Base-by-base conservation (phyloP, 306 rosid genomes). In the Prunus salicina region DNA sequence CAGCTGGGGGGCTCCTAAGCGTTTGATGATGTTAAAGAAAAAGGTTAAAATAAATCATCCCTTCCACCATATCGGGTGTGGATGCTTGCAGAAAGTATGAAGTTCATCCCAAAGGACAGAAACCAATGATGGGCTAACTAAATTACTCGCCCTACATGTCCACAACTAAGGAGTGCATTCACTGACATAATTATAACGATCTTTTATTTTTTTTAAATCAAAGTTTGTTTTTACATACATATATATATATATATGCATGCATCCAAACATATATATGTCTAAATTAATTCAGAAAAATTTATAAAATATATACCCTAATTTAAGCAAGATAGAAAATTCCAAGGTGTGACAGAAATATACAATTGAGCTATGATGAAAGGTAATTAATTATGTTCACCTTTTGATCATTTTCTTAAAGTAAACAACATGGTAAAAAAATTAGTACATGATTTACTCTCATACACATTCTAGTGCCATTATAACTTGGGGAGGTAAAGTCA, bases 81-180 rank as follows among this genome's bases (percentile, higher is more conserved):
- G 74, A 78, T 71, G 69, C 82, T 16, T 52, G 73, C 30, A 60
- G 60, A 67, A 83, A 78, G 73, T 50, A 41, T 52, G 20, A 50
- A 66, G 83, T 74, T 69, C 79, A 72, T 82, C 70, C 82, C 76
- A 47, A 76, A 85, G 55, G 87, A 87, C 81, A 84, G 67, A 67
- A 75, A 28, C 83, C 83, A 88, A 88, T 87, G 85, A 91, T 87
- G 87, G 85, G 86, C 64, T 63, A 61, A 79, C 80, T 83, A 70
- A 81, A 71, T 85, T 84, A 84, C 82, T 80, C 71, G 87, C 82
- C 86, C 85, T 88, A 83, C 90, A 83, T 85, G 86, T 80, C 82
- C 83, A 78, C 62, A 53, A 56, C 32, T 77, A 64, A 9, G 75
- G 58, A 78, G 70, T 82, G 81, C 80, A 83, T 50, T 58, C 80